Base-by-base conservation (phyloP, 2,329 filamentous ascomycete genomes). In the Penicillium sp. region DNA sequence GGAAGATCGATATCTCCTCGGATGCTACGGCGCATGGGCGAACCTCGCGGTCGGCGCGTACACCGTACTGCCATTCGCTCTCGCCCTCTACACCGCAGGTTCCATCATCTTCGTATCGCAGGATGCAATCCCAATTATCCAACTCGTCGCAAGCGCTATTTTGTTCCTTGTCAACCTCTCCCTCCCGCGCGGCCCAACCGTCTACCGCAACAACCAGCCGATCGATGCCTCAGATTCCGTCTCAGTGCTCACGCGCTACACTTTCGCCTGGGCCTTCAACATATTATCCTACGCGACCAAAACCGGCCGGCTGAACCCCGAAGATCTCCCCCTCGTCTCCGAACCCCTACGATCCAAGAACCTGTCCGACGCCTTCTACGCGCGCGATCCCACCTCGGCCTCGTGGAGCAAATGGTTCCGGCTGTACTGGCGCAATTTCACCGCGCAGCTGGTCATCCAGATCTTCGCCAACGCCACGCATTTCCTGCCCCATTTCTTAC, bases 401-500 rank as follows among this genome's bases (percentile, higher is more conserved):
- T 82, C 92, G 0, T 87, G 89, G 83, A 78, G 85, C 44, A 84
- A 85, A 3, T 70, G 92, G 7, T 67, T 88, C 5, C 75, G 81
- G 52, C 83, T 85, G 1, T 88, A 91, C 71, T 85, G 84, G 66
- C 72, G 73, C 41, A 72, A 78, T 1, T 81, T 92, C 47, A 68
- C 80, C 4, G 62, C 84, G 13, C 90, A 92, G 75, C 88, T 86
- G 81, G 47, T 76, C 5, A 71, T 90, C 15, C 86, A 86, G 5
- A 64, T 86, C 0, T 65, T 82, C 21, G 79, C 82, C 30, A 83
- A 85, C 11, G 68, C 88, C 31, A 67, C 88, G n/a, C 86, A 86
- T 62, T 87, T 92, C 62, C 82, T 85, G 0, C 91, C 91, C 1
- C 90, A 91, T 70, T 86, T 88, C 75, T 84, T 87, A 38, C 87